These are phyloP conservation scores for Neocucurbitaria cava DNA, from an alignment of 2,329 filamentous ascomycete species.

Conservation along the genomic window DNA sequence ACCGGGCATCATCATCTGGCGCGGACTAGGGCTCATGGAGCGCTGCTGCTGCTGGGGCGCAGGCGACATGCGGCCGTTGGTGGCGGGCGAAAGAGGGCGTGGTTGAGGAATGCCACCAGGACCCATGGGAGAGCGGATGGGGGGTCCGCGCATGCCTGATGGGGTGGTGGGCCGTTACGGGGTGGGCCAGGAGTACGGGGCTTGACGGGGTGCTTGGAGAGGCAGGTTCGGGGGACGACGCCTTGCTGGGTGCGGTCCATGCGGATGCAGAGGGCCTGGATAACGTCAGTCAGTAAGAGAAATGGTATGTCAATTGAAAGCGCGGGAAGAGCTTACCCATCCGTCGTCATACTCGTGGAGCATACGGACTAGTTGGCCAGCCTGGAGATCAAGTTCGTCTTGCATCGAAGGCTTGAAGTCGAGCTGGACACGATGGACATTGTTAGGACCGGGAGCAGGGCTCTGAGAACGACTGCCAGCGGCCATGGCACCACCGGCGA, in stretches of 20 bases:
- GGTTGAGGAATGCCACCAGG: slow-evolving; percentile 42
- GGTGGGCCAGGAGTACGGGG: slow-evolving; percentile 69
- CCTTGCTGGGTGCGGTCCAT: slow-evolving; percentile 92
- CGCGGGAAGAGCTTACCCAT: slow-evolving; percentile 75
- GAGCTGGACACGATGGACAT: slow-evolving; percentile 91
- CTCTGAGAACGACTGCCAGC: slow-evolving; percentile 70
- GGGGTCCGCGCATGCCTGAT: slow-evolving; percentile 42
- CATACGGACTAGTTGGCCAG: slow-evolving; percentile 84
- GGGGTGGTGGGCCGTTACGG: slow-evolving; percentile 60
- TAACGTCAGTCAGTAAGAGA: slow-evolving; percentile 26
- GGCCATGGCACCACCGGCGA: slow-evolving; percentile 62
- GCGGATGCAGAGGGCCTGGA: slow-evolving; percentile 90
- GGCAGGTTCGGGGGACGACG: slow-evolving; percentile 90
- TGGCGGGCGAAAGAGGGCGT: slow-evolving; percentile 54
- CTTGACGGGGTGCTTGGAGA: slow-evolving; percentile 91
- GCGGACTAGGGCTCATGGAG: slow-evolving; percentile 45
- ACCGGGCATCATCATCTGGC: slow-evolving; percentile 39
- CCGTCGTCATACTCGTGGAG: slow-evolving; percentile 98
- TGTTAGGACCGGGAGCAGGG: slow-evolving; percentile 57
- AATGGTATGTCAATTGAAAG: not conserved
- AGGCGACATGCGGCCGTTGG: slow-evolving; percentile 42
- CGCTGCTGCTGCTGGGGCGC: too few species aligned
- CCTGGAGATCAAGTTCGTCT: slow-evolving; percentile 83
- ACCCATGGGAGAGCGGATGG: slow-evolving; percentile 39
- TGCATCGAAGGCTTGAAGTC: slow-evolving; percentile 93